phyloP scores from a whole-genome alignment of 345 rosid genomes.

The Anacardium occidentale region DNA sequence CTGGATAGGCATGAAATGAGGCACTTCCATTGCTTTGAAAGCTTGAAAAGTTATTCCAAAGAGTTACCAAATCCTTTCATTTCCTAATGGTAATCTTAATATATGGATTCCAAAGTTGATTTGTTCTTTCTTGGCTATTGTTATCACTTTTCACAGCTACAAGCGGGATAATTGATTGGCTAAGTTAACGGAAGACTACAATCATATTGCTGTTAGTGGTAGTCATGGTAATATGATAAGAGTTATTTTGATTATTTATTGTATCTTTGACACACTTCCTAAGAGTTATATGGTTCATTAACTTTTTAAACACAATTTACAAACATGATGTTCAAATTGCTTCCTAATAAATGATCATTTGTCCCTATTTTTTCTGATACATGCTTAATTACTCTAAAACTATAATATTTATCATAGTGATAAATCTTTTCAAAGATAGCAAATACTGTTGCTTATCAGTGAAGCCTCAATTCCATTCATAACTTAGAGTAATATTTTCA shows the following conservation, averaged over 20 bases:
- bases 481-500: neutral
- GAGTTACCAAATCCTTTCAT: neutral
- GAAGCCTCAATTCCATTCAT: neutral
- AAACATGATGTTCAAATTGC: neutral
- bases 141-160: constrained; percentile 20
- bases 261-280: neutral
- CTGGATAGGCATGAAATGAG: neutral
- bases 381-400: too few species aligned
- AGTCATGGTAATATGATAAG: constrained; percentile 24
- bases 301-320: neutral
- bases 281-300: neutral
- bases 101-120: neutral
- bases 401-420: too few species aligned
- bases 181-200: constrained; percentile 27
- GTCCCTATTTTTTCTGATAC: too few species aligned
- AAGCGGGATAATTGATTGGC: constrained; percentile 34
- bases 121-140: neutral
- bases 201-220: constrained; percentile 33
- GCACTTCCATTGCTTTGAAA: neutral
- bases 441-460: too few species aligned
- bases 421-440: too few species aligned
- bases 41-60: neutral
- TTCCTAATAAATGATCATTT: neutral
- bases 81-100: neutral
- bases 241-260: neutral